Evolutionary conservation across 345 rosid species (phyloP).

Genomic region (Linum trigynum): DNA sequence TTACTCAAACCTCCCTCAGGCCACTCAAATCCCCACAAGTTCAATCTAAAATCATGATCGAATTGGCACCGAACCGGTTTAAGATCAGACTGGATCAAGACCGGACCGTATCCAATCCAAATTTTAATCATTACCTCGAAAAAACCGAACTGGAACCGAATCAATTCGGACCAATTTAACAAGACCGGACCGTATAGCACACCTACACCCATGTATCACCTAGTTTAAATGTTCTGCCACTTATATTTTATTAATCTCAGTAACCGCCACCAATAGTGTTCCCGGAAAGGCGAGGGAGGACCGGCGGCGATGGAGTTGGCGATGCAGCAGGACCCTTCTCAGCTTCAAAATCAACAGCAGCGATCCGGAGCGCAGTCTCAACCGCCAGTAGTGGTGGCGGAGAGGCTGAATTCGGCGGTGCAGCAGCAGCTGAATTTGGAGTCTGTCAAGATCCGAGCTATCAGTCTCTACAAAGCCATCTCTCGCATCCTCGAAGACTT

Average conservation of each 20-base stretch:
- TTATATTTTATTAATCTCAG: not conserved
- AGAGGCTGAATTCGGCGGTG: slow-evolving; percentile 59
- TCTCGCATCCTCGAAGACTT: slow-evolving; percentile 87
- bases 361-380: slow-evolving; percentile 5
- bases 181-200: too few species aligned
- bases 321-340: slow-evolving; percentile 16
- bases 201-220: too few species aligned
- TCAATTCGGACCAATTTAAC: too few species aligned
- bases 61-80: too few species aligned
- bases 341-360: slow-evolving; percentile 20
- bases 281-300: not conserved
- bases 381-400: slow-evolving; percentile 24
- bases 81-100: too few species aligned
- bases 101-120: too few species aligned
- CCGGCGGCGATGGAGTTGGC: slow-evolving; percentile 14
- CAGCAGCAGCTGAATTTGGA: slow-evolving; percentile 71
- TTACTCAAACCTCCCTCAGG: too few species aligned
- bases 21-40: too few species aligned
- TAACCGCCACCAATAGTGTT: not conserved
- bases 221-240: too few species aligned
- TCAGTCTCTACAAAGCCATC: slow-evolving; percentile 67
- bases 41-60: too few species aligned
- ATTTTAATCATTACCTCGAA: too few species aligned
- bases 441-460: slow-evolving; percentile 67
- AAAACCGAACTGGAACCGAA: too few species aligned